A percentile compares a stretch with the other conserved stretches of the same genome.
Conservation (phyloP, 2,329 filamentous ascomycete genomes). For the Atkinsonella texensis region DNA sequence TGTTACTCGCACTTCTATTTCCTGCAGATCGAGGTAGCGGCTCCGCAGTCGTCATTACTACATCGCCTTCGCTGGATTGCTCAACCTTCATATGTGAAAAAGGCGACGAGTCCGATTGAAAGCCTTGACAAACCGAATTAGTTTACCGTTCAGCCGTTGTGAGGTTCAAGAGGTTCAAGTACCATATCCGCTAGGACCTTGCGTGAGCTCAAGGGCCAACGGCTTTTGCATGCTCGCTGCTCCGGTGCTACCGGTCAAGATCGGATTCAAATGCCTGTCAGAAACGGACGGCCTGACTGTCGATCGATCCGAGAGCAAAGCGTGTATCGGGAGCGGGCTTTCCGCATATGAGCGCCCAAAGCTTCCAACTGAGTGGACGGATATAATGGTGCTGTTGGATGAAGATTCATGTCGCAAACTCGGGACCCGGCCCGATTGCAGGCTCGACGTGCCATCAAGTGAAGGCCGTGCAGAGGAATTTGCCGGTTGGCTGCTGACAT, state of each 20-base stretch:
- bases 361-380: constrained; percentile 25
- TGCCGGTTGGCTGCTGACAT: not conserved
- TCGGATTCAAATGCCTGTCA: constrained; percentile 8
- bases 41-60: constrained; percentile 19
- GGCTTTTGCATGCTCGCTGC: constrained; percentile 15
- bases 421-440: constrained; percentile 20
- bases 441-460: constrained; percentile 15
- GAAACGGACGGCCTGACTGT: constrained; percentile 9
- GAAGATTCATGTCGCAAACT: constrained; percentile 33
- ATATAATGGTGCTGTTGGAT: constrained; percentile 30
- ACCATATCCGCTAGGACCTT: constrained; percentile 24
- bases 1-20: constrained; percentile 12
- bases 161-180: constrained; percentile 11
- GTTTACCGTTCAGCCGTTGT: constrained; percentile 10
- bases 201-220: constrained; percentile 12
- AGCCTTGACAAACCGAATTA: constrained; percentile 21
- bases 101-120: constrained; percentile 21
- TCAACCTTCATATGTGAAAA: constrained; percentile 21
- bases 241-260: constrained; percentile 1
- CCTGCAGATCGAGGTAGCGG: constrained; percentile 9
- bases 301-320: constrained; percentile 33
- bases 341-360: constrained; percentile 33
- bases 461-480: constrained; percentile 11
- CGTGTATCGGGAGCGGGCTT: constrained; percentile 41
- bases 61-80: constrained; percentile 17